Evolutionary conservation across 1,139 yeast species (phyloP), one percentile per base, ranked within the genome.

Genomic region (Blastobotrys ciferrii): DNA sequence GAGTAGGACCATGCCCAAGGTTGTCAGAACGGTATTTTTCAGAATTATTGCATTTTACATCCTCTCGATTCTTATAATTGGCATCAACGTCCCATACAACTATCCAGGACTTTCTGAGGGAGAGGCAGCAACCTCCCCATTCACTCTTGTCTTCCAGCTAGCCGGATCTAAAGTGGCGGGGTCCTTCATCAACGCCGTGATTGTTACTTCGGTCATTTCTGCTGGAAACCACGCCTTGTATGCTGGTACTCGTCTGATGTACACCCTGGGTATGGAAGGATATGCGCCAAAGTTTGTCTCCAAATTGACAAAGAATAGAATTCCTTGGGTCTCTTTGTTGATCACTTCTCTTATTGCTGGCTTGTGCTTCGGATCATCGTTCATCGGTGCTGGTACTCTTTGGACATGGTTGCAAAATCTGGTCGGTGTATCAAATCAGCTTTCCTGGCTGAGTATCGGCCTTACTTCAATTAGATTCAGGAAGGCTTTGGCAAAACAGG

Each of bases 361-460:
- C 0, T 68, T 84, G 47, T 82, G 87, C 49, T 84, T 82, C 68
- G 73, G 83, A 50, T 82, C 81, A 15, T 72, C 75, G 3, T 67
- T 72, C 48, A 66, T 71, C 30, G 73, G 80, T 41, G 74, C 81
- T 57, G 73, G 73, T 9, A 64, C 68, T 2, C 76, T 82, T 2
- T 82, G 82, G 71, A 71, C 77, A 12, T 82, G 88, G 88, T 71
- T 82, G 52, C 78, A 82, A 58, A 78, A 86, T 23, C 64, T 84
- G 32, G 84, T 87, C 48, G 82, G 86, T 5, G 76, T 80, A 9
- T 80, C 82, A 9, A 67, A 76, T 56, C 82, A 63, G 72, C 80
- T 49, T 67, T 83, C 52, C 65, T 82, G 68, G 82, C 77, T 68
- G 72, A 78, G 49, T 73, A 87, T 86, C 64, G 74, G 73, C 52